Evolutionary conservation across 1,284 basidiomycete genomes (phyloP).

Genomic region (Neonothopanus nambi): DNA sequence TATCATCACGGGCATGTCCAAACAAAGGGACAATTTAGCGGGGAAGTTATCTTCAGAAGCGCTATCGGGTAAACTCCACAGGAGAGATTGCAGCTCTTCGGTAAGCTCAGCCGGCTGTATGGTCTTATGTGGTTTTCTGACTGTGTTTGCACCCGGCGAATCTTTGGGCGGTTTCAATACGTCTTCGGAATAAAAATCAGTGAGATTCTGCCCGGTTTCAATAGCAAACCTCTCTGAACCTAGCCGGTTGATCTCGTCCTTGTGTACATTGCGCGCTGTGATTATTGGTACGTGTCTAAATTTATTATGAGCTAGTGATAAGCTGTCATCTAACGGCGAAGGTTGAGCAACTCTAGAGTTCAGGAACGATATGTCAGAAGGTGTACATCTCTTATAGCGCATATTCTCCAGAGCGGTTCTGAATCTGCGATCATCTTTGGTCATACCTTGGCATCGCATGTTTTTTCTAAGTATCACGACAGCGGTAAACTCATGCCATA

Average conservation of each 20-base stretch:
- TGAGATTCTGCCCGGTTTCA: slow-evolving; percentile 25
- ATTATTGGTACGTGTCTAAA: slow-evolving; percentile 36
- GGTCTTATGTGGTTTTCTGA: background rate
- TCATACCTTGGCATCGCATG: slow-evolving; percentile 27
- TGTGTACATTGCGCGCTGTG: slow-evolving; percentile 29
- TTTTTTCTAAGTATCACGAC: slow-evolving; percentile 37
- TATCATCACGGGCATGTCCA: slow-evolving; percentile 42
- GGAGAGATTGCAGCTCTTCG: slow-evolving; percentile 20
- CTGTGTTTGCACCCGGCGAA: background rate
- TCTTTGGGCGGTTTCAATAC: background rate
- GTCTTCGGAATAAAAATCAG: slow-evolving; percentile 17
- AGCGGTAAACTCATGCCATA: slow-evolving; percentile 15
- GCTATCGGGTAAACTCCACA: slow-evolving; percentile 30
- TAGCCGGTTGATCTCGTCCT: slow-evolving; percentile 33
- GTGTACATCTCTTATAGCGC: slow-evolving; percentile 34
- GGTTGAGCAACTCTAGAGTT: slow-evolving; percentile 21
- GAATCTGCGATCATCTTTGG: slow-evolving; percentile 27
- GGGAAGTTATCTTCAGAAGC: slow-evolving; percentile 24
- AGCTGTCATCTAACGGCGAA: slow-evolving; percentile 4
- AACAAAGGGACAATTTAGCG: slow-evolving; percentile 33
- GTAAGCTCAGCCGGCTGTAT: background rate
- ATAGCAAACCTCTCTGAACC: slow-evolving; percentile 28
- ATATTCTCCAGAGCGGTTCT: slow-evolving; percentile 32
- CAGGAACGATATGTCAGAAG: slow-evolving; percentile 33
- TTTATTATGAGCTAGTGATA: slow-evolving; percentile 4